Base-by-base conservation (phyloP, 306 rosid genomes). In the Castanea sativa region DNA sequence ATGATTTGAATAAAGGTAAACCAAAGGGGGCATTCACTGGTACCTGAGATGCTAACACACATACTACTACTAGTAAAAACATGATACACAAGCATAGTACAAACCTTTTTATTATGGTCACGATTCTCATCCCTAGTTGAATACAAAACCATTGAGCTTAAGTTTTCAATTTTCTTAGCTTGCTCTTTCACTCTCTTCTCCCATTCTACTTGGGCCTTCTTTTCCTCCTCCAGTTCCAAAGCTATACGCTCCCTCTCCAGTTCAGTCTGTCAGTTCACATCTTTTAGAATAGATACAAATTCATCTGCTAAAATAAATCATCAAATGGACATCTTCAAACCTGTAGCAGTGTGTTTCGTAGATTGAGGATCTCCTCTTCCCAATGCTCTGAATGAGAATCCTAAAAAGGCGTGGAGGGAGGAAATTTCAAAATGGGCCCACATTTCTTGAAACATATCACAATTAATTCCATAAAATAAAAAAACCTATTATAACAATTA, bases 191-290 rank as follows among this genome's bases (percentile, higher is more conserved):
- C 89, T 80, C 86, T 88, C 86, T 91, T 95, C 84, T 95, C 95
- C 90, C 92, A 90, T 87, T 92, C 99, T 41, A 90, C 97, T 85
- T 89, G 99, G 60, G 93, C 84, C 83, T 91, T 92, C 87, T 92
- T 92, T 85, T 92, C 96, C 89, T 91, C 98, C 86, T 91, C 98
- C 85, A 95, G 84, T 84, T 95, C 97, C 92, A 95, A 83, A 78
- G 99, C 98, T 78, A 95, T 95, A 59, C 97, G 94, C 79, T 95
- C 99, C 84, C 96, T 91, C 85, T 92, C 99, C 76, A 92, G 82
- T 87, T 95, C 99, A 69, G 87, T 92, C 99, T 92, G 84, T 63
- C 60, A 79, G 58, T 68, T 65, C 84, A 79, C 69, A 79, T 53
- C 59, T 79, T 83, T 55, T 53, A 74, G 80, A 81, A 78, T 76